These are phyloP conservation scores for Bolboschoenus planiculmis DNA, from an alignment of 176 grass and related monocot species.

Conservation along the genomic window DNA sequence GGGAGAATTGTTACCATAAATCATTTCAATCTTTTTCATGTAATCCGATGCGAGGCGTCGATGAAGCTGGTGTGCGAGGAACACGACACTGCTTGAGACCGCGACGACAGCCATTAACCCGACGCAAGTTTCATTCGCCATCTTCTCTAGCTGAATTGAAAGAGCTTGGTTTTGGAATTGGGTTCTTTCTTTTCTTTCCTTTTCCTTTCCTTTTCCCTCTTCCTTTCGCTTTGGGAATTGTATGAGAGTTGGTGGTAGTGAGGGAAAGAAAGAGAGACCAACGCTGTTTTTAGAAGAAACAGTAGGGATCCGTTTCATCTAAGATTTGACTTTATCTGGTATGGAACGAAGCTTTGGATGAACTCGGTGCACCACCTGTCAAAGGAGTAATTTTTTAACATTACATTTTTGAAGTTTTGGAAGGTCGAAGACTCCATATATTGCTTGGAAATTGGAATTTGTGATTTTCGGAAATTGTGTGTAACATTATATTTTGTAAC, in stretches of 20 bases:
- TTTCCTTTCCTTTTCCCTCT: not conserved
- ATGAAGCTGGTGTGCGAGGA: constrained; percentile 43
- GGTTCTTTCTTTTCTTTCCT: not conserved
- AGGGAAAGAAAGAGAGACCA: not conserved
- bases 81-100: constrained; percentile 44
- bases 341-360: not conserved
- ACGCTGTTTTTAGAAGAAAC: constrained; percentile 35
- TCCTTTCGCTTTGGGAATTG: not conserved
- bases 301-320: constrained; percentile 1
- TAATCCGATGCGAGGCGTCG: constrained; percentile 37
- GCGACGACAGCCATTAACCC: constrained; percentile 42
- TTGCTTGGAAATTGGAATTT: not conserved
- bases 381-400: not conserved
- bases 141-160: not conserved
- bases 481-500: not conserved
- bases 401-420: not conserved
- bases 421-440: no score
- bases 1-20: not conserved
- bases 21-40: constrained; percentile 32
- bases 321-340: constrained; percentile 22
- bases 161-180: not conserved
- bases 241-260: not conserved
- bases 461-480: not conserved
- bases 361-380: not conserved
- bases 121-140: constrained; percentile 24